Base-by-base conservation (phyloP, 108 stramenopile species). In the Cyclotella kingstonii region DNA sequence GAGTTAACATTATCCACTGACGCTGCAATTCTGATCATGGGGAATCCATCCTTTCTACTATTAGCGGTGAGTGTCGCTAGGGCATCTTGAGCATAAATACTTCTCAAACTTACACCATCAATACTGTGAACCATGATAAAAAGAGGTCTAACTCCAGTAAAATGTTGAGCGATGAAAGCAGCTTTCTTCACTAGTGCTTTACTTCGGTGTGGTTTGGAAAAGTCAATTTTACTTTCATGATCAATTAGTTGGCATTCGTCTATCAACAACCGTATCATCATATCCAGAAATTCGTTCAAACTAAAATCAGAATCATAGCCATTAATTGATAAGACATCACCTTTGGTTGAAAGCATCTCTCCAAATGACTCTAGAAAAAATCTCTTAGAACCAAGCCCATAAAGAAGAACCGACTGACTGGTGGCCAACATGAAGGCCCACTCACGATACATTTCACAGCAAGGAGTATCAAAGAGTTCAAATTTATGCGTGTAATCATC, bases 111-210 rank as follows among this genome's bases (percentile, higher is more conserved):
- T 27, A 57, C 34, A 15, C 83, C 85, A 63, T 92, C 90, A 22
- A 93, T 84, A 31, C 66, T 87, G 68, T 92, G 84, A 10, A 92
- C 58, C 34, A 93, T 62, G 1, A 93, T 34, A 55, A 82, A 83
- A 18, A 87, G 46, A 33, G 86, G 82, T 27, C 71, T 67, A 22
- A 28, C 54, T 10, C 36, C 4, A 0, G 85, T 78, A 47, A 84
- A 52, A 0, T 43, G 44, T 68, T 68, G 71, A 12, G 78, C 78
- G 58, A 91, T 66, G 5, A 43, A 59, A 27, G 71, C 39, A 8
- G 90, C 82, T 43, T 54, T 69, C 44, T 74, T 76, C 12, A 80
- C 52, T 43, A 70, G 39, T 12, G 50, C 53, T 26, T 48, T 49
- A 39, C 34, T 42, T 31, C 30, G 26, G 2, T 47, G 54, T 64